Evolutionary conservation across 768 basidiomycete genomes (phyloP).

Genomic region (Trametes sanguinea): DNA sequence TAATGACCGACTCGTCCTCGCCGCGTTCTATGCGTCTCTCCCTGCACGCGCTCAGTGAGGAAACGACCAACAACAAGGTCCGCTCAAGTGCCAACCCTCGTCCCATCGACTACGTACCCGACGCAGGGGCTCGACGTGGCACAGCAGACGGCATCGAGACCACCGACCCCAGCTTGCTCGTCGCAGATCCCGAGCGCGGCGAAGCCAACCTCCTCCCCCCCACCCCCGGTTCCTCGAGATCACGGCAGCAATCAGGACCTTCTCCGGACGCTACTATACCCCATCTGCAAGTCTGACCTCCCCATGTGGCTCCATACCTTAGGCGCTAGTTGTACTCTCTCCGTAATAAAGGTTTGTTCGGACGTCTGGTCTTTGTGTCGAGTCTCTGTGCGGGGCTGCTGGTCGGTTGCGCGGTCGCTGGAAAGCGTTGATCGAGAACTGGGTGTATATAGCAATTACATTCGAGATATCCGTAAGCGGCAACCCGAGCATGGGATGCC

Average conservation of each 20-base stretch:
- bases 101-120: constrained; percentile 74
- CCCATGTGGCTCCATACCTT: not conserved
- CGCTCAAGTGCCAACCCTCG: constrained; percentile 57
- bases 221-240: constrained; percentile 14
- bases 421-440: not conserved
- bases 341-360: constrained; percentile 7
- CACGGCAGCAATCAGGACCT: constrained; percentile 1
- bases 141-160: constrained; percentile 66
- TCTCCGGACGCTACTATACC: constrained; percentile 21
- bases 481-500: not conserved
- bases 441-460: constrained; percentile 12
- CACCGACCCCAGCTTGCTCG: constrained; percentile 51
- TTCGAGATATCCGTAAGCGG: not conserved
- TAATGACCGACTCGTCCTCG: not conserved
- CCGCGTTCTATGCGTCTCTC: constrained; percentile 6
- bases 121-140: constrained; percentile 67
- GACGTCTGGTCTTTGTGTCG: not conserved
- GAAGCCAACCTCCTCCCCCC: constrained; percentile 24
- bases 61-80: constrained; percentile 79
- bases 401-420: not conserved
- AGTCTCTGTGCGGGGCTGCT: not conserved
- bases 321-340: constrained; percentile 14
- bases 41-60: constrained; percentile 54
- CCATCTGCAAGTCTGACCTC: constrained; percentile 19
- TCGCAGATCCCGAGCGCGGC: constrained; percentile 40